Evolutionary conservation across 352 stramenopile species (phyloP).

Genomic region (Globisporangium viniferum): DNA sequence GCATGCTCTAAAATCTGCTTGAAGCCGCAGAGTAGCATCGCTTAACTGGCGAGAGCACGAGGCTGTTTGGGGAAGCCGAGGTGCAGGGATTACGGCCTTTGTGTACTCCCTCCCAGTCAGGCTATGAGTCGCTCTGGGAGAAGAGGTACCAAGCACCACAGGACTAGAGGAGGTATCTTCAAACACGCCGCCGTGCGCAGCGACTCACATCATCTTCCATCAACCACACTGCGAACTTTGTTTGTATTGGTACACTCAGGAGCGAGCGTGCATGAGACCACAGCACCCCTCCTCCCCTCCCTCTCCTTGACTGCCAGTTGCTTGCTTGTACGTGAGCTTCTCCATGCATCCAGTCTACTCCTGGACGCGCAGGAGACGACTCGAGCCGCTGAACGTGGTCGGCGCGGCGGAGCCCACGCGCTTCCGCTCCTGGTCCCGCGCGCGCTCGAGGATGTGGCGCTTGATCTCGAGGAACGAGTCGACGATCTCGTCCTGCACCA

Average conservation of each 20-base stretch:
- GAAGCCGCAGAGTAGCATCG: too few relatives aligned
- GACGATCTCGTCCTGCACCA: conserved; percentile 84
- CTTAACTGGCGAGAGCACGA: too few relatives aligned
- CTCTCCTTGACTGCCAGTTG: not conserved
- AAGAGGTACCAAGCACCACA: too few relatives aligned
- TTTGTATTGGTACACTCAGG: not conserved
- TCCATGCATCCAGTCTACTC: conserved; percentile 3
- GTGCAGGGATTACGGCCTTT: too few relatives aligned
- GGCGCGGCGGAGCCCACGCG: conserved; percentile 8
- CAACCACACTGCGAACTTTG: not conserved
- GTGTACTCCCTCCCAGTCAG: too few relatives aligned
- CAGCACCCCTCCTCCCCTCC: not conserved
- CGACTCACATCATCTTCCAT: not conserved
- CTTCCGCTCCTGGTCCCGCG: conserved; percentile 45
- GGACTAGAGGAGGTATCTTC: not conserved
- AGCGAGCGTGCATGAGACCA: not conserved
- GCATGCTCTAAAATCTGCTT: too few relatives aligned
- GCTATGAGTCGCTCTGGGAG: too few relatives aligned
- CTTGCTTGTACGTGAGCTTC: not conserved
- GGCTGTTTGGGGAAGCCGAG: too few relatives aligned
- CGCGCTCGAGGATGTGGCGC: conserved; percentile 73
- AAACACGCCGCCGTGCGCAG: not conserved
- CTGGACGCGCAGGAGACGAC: conserved; percentile 15
- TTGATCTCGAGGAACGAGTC: conserved; percentile 89
- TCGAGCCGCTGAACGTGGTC: conserved; percentile 1